phyloP scores from a whole-genome alignment of 2,329 filamentous ascomycete species.

The Trichophaea hybrida region DNA sequence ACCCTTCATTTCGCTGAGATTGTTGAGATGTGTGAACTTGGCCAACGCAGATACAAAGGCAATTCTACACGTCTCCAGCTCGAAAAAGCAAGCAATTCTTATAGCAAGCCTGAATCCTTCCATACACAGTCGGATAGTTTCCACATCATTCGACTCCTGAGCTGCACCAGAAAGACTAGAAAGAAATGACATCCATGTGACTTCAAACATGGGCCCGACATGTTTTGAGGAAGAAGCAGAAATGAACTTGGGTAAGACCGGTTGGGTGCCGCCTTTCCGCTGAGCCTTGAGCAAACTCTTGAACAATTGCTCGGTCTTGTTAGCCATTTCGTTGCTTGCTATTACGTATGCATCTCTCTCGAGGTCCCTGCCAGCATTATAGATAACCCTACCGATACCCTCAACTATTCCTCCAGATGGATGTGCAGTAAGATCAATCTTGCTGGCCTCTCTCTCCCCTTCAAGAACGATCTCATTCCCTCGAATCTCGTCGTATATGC shows the following conservation, averaged over 20 bases:
- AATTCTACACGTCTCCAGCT: constrained; percentile 80
- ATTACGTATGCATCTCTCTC: constrained; percentile 88
- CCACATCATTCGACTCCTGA: constrained; percentile 83
- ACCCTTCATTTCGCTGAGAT: constrained; percentile 82
- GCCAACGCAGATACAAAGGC: constrained; percentile 88
- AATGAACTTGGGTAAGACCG: constrained; percentile 59
- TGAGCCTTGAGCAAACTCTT: constrained; percentile 86
- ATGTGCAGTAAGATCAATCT: constrained; percentile 44
- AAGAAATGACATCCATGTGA: constrained; percentile 98
- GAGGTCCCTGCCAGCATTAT: constrained; percentile 79
- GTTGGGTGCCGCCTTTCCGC: constrained; percentile 59
- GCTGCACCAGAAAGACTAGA: constrained; percentile 86
- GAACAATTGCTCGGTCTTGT: constrained; percentile 70
- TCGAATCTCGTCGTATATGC: constrained; percentile 84
- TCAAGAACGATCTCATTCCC: constrained; percentile 87
- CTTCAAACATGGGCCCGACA: constrained; percentile 95
- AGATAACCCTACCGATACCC: constrained; percentile 73
- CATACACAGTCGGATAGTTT: constrained; percentile 81
- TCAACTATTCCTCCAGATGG: constrained; percentile 57
- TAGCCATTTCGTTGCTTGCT: constrained; percentile 86
- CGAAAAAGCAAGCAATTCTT: constrained; percentile 83
- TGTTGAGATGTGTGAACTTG: constrained; percentile 90
- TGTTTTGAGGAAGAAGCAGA: constrained; percentile 88
- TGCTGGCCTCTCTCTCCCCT: constrained; percentile 74
- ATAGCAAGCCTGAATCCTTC: constrained; percentile 92